Conservation (phyloP, 768 basidiomycete species). For the Suillus paluster region DNA sequence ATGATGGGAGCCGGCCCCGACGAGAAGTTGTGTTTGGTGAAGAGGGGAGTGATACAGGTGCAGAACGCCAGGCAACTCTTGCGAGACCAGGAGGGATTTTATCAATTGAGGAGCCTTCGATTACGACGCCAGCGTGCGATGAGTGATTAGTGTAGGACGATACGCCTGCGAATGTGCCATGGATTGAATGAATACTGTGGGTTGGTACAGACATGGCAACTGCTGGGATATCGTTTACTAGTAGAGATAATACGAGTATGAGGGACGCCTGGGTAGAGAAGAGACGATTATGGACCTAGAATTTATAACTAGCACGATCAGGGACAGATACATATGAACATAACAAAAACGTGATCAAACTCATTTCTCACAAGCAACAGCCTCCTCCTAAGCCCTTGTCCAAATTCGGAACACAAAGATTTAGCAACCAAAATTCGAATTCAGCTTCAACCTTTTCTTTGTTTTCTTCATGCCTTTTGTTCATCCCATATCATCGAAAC, state of each 20-base stretch:
- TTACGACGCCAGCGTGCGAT: slow-evolving; percentile 33
- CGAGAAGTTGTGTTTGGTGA: background rate
- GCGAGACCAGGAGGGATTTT: slow-evolving; percentile 25
- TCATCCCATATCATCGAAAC: background rate
- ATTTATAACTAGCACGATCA: slow-evolving; percentile 11
- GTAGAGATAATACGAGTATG: slow-evolving; percentile 8
- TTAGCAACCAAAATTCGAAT: too few relatives aligned
- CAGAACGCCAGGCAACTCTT: slow-evolving; percentile 31
- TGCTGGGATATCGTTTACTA: slow-evolving; percentile 17
- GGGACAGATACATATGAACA: too few relatives aligned
- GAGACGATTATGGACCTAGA: background rate
- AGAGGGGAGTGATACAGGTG: slow-evolving; percentile 18
- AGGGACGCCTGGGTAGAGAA: background rate
- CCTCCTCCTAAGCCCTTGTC: background rate
- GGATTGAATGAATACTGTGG: slow-evolving; percentile 36
- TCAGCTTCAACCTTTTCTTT: slow-evolving; percentile 21
- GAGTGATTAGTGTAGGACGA: slow-evolving; percentile 23
- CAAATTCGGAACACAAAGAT: slow-evolving; percentile 13
- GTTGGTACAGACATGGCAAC: slow-evolving; percentile 30
- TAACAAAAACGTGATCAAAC: background rate
- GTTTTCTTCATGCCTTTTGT: slow-evolving; percentile 21
- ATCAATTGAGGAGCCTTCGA: slow-evolving; percentile 19
- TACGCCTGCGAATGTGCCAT: slow-evolving; percentile 36
- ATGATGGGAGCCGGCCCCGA: slow-evolving; percentile 21
- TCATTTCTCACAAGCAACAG: slow-evolving; percentile 4